Conservation (phyloP, 306 rosid genomes). For the Cucumis melo region DNA sequence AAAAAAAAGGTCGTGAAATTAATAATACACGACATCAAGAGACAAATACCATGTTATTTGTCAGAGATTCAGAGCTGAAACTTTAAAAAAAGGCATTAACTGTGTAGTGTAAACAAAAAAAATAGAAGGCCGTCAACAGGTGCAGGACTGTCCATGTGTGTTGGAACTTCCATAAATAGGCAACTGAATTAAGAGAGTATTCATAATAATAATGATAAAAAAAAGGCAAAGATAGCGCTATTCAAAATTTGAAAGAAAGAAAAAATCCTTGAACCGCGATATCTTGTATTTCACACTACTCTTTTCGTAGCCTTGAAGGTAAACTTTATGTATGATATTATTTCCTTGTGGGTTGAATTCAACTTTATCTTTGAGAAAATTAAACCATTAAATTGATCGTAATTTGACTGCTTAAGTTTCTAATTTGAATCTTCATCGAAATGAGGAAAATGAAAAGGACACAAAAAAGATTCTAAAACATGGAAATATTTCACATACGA, state of each 20-base stretch:
- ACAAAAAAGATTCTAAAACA: background rate
- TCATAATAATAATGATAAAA: background rate
- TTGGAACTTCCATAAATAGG: background rate
- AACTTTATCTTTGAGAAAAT: background rate
- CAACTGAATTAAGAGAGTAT: background rate
- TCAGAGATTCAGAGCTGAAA: background rate
- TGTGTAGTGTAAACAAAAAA: background rate
- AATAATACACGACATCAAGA: background rate
- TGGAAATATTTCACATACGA: background rate
- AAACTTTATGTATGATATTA: background rate
- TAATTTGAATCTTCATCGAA: background rate
- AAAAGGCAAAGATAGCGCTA: background rate
- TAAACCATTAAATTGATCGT: background rate
- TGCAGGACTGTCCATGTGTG: background rate
- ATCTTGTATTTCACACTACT: constrained; percentile 1
- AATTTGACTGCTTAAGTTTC: background rate
- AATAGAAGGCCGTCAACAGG: background rate
- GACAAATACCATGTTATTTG: background rate
- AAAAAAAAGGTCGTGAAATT: background rate
- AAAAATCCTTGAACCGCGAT: background rate
- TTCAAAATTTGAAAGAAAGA: background rate
- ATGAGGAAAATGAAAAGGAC: background rate
- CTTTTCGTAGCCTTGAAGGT: background rate
- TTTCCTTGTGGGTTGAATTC: background rate
- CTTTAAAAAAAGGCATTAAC: background rate